Evolutionary conservation across 2,329 filamentous ascomycete genomes (phyloP).

Genomic region (Didymella exigua): DNA sequence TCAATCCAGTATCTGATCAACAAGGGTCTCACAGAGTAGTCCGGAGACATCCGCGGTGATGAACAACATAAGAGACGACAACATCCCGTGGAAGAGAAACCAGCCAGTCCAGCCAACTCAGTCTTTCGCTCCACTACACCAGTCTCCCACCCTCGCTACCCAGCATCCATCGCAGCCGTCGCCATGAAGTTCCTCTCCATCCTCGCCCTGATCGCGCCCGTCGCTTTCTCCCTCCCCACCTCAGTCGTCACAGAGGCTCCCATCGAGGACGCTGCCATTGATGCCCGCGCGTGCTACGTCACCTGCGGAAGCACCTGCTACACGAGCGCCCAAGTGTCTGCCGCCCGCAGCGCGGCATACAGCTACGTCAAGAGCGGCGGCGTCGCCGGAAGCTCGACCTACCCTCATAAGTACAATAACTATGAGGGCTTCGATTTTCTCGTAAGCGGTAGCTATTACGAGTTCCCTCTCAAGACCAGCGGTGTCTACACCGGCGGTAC

Average conservation of each 20-base stretch:
- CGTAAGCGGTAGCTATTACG: conserved; percentile 64
- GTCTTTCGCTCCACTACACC: conserved; percentile 16
- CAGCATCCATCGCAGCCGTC: neutral
- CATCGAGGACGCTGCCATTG: conserved; percentile 24
- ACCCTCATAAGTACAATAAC: conserved; percentile 67
- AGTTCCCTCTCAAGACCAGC: conserved; percentile 64
- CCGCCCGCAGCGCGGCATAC: conserved; percentile 60
- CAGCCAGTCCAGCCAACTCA: conserved; percentile 11
- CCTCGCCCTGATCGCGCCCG: conserved; percentile 24
- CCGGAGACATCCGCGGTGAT: conserved; percentile 26
- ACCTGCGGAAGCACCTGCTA: conserved; percentile 63
- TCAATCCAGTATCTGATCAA: conserved; percentile 24
- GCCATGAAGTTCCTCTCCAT: conserved; percentile 31
- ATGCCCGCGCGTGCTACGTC: conserved; percentile 53
- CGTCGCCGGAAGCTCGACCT: conserved; percentile 51
- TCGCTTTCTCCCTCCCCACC: conserved; percentile 28
- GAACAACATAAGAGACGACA: conserved; percentile 6
- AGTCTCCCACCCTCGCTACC: neutral
- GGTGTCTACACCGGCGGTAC: conserved; percentile 62
- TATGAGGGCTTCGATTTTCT: conserved; percentile 67
- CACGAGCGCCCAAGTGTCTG: conserved; percentile 55
- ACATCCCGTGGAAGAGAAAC: neutral
- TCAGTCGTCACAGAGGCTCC: conserved; percentile 12
- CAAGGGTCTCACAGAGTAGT: conserved; percentile 10
- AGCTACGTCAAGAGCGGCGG: conserved; percentile 53